Conservation (phyloP, 2,329 filamentous ascomycete species). For the Fusarium mundagurra region DNA sequence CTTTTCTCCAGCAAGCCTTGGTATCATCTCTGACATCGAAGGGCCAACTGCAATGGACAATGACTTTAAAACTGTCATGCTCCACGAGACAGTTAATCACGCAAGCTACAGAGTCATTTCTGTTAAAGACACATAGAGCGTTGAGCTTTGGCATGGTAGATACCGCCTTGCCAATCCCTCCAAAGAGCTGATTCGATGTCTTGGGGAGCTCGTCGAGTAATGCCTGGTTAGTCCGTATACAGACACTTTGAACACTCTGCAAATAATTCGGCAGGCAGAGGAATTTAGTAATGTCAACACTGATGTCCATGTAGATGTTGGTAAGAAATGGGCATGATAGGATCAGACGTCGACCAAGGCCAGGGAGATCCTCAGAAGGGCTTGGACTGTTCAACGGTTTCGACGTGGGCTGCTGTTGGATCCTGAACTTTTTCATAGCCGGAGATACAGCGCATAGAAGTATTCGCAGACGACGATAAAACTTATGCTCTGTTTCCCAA, state of each 20-base stretch:
- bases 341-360: neutral
- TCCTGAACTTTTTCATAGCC: neutral
- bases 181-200: neutral
- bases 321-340: neutral
- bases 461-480: neutral
- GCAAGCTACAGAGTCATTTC: neutral
- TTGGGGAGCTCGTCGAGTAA: neutral
- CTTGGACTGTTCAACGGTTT: neutral
- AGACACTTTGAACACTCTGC: neutral
- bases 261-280: neutral
- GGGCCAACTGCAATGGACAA: neutral
- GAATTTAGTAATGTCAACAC: neutral
- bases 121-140: neutral
- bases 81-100: neutral
- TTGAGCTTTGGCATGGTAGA: neutral
- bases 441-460: neutral
- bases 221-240: neutral
- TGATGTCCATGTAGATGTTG: neutral
- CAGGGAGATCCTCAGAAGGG: rapidly evolving
- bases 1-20: neutral
- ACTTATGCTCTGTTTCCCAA: neutral
- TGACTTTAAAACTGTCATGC: too few relatives aligned
- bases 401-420: neutral
- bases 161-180: neutral
- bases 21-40: neutral